Evolutionary conservation across 1,139 yeast genomes (phyloP), one percentile per base, ranked within the genome.

Genomic region (Citeromyces hawaiiensis): DNA sequence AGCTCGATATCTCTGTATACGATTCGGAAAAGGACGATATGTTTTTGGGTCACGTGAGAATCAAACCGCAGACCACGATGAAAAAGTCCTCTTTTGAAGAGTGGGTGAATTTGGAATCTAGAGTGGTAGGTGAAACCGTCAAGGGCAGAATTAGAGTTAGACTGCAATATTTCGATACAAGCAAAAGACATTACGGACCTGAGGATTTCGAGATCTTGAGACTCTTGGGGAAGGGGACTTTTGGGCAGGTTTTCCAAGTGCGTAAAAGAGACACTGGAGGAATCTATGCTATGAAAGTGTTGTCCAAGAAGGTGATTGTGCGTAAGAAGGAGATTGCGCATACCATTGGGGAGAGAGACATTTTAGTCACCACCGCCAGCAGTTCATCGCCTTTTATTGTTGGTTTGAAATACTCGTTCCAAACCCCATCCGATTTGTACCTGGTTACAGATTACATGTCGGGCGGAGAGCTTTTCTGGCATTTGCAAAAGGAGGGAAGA

Each of bases 401-500:
- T 33, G 96, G 96, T 0, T 71, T 91, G 51, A 91, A 91, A 61
- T 88, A 88, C 57, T 83, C 96, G 2, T 91, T 91, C 60, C 98
- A 91, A 63, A 91, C 97, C 1, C 94, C 94, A 35, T 66, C 83
- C 0, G 97, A 91, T 59, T 68, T 91, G 47, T 91, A 87, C 56
- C 68, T 91, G 43, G 96, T 91, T 25, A 91, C 97, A 2, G 98
- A 91, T 61, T 91, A 83, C 62, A 88, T 91, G 97, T 80, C 94
- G 38, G 98, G 98, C 35, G 98, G 98, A 44, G 98, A 91, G 61
- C 68, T 91, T 48, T 91, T 91, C 57, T 88, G 96, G 96, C 97
- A 91, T 63, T 68, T 91, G 55, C 97, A 91, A 61, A 85, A 85
- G 55, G 97, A 91, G 58, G 96, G 96, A 35, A 74, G 96, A 48